Evolutionary conservation across 2,329 filamentous ascomycete genomes (phyloP).

Genomic region (Clarireedia homoeocarpa): DNA sequence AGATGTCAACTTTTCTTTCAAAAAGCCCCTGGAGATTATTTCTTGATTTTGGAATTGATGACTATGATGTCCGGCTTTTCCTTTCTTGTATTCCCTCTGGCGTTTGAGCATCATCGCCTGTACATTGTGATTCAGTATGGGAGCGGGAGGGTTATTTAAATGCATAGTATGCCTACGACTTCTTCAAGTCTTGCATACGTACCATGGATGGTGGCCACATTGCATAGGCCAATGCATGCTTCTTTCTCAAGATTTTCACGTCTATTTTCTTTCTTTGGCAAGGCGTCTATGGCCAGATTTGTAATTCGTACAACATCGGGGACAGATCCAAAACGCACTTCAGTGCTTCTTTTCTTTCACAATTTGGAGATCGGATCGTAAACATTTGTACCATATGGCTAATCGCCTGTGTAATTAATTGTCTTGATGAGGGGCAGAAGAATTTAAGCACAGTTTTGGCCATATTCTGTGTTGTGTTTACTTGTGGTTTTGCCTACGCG

Average conservation of each 20-base stretch:
- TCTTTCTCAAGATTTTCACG: background rate
- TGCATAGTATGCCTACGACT: constrained; percentile 6
- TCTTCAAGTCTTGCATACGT: constrained; percentile 5
- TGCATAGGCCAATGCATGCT: constrained; percentile 8
- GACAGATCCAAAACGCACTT: background rate
- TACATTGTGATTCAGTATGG: constrained; percentile 5
- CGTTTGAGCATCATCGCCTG: constrained; percentile 9
- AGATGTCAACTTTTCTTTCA: background rate
- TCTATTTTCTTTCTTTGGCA: background rate
- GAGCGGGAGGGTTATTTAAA: constrained; percentile 1
- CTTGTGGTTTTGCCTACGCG: too few relatives aligned
- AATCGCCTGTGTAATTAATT: background rate
- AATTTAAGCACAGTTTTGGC: too few relatives aligned
- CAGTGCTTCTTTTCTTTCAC: background rate
- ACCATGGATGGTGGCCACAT: constrained; percentile 9
- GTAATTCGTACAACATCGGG: background rate
- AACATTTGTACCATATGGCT: background rate
- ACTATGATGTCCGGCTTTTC: background rate
- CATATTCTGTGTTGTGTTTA: too few relatives aligned
- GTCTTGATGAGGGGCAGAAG: background rate
- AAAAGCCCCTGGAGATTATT: background rate
- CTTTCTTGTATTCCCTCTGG: constrained; percentile 8
- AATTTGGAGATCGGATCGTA: background rate
- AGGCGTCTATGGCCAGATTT: constrained; percentile 4
- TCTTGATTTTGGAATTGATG: background rate